These are phyloP conservation scores for Dunaliella salina DNA, from an alignment of 163 green algal species.

Conservation along the genomic window DNA sequence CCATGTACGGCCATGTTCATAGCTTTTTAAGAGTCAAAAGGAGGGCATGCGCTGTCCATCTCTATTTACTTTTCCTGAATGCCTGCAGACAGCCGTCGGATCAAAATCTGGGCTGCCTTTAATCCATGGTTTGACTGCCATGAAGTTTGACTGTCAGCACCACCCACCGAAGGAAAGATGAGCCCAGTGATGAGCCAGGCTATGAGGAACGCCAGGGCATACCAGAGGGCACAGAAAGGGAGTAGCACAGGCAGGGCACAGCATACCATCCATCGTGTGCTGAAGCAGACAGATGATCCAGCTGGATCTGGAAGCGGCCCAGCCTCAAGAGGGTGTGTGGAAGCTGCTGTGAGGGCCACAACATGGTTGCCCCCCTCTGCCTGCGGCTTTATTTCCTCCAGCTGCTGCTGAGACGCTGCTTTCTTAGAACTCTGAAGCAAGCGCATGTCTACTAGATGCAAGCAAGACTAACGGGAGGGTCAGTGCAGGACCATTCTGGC, in stretches of 20 bases:
- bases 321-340: too few relatives aligned
- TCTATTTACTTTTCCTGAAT: not conserved
- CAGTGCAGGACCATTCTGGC: too few relatives aligned
- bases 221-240: conserved; percentile 39
- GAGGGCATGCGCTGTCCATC: not conserved
- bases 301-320: not conserved
- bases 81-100: conserved; percentile 4
- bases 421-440: not conserved
- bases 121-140: conserved; percentile 26
- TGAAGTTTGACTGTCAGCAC: not conserved
- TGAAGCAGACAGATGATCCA: not conserved
- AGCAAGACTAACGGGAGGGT: too few relatives aligned
- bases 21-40: not conserved
- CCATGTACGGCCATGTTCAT: not conserved
- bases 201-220: conserved; percentile 36
- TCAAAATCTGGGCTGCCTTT: conserved; percentile 39
- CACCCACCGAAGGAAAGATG: too few relatives aligned
- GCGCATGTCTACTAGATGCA: too few relatives aligned
- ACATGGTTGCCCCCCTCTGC: not conserved
- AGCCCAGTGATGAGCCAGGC: conserved; percentile 32
- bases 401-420: not conserved
- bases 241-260: conserved; percentile 21
- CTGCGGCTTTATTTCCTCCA: not conserved
- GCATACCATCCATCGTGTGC: not conserved
- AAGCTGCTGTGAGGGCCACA: too few relatives aligned